Percentiles rank a stretch among this genome's conserved stretches.
phyloP scores from a whole-genome alignment of 192 early-diverging fungal species.

The Dissophora globulifera region DNA sequence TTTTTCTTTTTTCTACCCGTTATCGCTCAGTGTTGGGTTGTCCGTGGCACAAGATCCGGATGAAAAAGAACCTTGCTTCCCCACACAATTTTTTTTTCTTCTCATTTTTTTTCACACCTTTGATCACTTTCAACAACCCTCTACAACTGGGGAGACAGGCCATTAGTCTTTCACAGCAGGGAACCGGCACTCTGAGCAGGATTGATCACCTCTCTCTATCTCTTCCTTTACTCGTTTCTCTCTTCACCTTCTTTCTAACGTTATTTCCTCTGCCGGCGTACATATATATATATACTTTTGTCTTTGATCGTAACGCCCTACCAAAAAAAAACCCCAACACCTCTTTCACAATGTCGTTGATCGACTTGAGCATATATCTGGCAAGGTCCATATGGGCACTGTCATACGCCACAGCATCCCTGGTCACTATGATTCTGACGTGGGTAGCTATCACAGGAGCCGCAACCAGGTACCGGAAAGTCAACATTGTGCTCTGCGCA shows the following conservation, averaged over 20 bases:
- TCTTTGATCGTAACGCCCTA: neutral
- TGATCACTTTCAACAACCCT: neutral
- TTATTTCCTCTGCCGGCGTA: no score
- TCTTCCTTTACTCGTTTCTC: no score
- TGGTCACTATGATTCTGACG: constrained; percentile 28
- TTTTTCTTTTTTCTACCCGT: neutral
- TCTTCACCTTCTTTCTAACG: neutral
- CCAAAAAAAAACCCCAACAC: neutral
- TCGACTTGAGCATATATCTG: constrained; percentile 21
- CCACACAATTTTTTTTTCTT: constrained; percentile 5
- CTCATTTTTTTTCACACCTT: no score
- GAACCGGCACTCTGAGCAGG: no score
- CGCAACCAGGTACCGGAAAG: constrained; percentile 21
- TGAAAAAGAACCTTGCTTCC: constrained; percentile 14
- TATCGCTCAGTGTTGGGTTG: constrained; percentile 1
- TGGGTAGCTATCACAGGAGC: constrained; percentile 39
- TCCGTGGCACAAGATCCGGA: constrained; percentile 17
- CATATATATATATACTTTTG: no score
- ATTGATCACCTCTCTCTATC: no score
- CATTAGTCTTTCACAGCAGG: neutral
- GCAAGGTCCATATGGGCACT: constrained; percentile 45
- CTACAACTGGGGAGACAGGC: neutral
- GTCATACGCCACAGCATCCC: constrained; percentile 30
- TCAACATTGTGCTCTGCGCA: constrained; percentile 33
- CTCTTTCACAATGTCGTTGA: constrained; percentile 15